Percentiles rank a stretch among this genome's conserved stretches.
Conservation (phyloP, 2,329 filamentous ascomycete species). For the Paecilomyces formosus region DNA sequence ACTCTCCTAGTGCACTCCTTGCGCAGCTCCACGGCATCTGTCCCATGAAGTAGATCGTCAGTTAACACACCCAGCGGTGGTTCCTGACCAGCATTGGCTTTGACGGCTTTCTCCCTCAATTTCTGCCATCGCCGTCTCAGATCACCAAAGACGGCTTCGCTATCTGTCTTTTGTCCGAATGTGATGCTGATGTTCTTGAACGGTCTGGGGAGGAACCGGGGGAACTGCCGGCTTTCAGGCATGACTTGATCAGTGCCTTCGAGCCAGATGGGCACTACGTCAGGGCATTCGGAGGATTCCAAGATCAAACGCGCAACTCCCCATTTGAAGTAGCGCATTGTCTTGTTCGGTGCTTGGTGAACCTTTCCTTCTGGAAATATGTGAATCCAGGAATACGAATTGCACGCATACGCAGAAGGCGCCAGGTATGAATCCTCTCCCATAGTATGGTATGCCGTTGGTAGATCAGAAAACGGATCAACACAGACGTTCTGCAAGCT, state of each 20-base stretch:
- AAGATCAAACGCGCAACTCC: conserved; percentile 85
- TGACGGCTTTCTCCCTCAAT: conserved; percentile 50
- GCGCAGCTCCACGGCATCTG: conserved; percentile 69
- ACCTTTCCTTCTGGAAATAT: conserved; percentile 94
- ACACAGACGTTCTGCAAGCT: conserved; percentile 36
- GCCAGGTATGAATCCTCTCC: conserved; percentile 50
- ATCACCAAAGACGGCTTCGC: conserved; percentile 68
- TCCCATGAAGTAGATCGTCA: conserved; percentile 58
- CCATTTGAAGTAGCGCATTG: conserved; percentile 98
- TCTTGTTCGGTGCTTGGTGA: conserved; percentile 71
- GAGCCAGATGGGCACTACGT: conserved; percentile 89
- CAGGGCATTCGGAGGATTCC: conserved; percentile 78
- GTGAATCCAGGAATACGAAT: conserved; percentile 79
- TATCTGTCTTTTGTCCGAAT: conserved; percentile 72
- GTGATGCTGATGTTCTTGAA: conserved; percentile 64
- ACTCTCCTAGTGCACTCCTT: conserved; percentile 74
- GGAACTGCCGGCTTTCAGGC: conserved; percentile 73
- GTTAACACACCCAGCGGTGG: conserved; percentile 50
- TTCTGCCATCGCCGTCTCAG: conserved; percentile 66
- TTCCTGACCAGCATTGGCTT: conserved; percentile 29
- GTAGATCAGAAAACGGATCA: conserved; percentile 40
- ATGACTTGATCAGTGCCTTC: conserved; percentile 84
- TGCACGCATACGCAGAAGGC: conserved; percentile 62
- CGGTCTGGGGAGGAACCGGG: conserved; percentile 70
- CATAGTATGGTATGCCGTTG: conserved; percentile 32